Conservation (phyloP, 768 basidiomycete species). For the Harrya chromipes region DNA sequence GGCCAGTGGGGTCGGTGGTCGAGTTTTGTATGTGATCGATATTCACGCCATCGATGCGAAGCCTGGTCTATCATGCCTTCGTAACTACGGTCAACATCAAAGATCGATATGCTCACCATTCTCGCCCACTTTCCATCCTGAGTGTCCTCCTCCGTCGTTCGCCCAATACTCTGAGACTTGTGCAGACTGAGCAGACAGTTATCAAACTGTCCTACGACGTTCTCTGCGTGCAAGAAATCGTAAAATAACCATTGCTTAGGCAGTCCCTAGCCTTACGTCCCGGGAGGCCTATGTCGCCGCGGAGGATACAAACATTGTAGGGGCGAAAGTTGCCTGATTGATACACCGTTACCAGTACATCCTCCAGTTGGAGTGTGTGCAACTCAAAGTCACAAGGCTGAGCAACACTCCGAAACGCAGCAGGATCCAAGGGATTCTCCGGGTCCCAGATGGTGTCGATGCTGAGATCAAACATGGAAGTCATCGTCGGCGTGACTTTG, state of each 20-base stretch:
- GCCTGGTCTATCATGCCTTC: constrained; percentile 63
- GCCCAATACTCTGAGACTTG: constrained; percentile 91
- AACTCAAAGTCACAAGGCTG: constrained; percentile 89
- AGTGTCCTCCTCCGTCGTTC: constrained; percentile 82
- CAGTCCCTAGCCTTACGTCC: no score
- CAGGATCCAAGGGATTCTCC: constrained; percentile 75
- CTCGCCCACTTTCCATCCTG: constrained; percentile 82
- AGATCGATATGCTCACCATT: constrained; percentile 57
- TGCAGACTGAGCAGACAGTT: constrained; percentile 97
- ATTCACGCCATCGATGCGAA: constrained; percentile 95
- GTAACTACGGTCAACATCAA: not conserved
- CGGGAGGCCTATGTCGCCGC: constrained; percentile 85
- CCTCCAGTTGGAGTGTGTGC: constrained; percentile 85
- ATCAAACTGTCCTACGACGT: constrained; percentile 95
- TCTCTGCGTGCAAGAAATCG: constrained; percentile 87
- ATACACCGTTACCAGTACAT: constrained; percentile 90
- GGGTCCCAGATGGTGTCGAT: constrained; percentile 95
- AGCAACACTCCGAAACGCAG: constrained; percentile 69
- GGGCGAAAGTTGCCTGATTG: constrained; percentile 93
- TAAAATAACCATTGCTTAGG: constrained; percentile 96
- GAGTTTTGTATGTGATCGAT: constrained; percentile 92
- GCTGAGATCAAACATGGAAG: constrained; percentile 87
- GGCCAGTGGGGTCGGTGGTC: constrained; percentile 70
- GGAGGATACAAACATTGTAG: constrained; percentile 89
- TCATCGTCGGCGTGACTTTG: constrained; percentile 47